Conservation (phyloP, 2,329 filamentous ascomycete species). For the Exophiala spinifera region DNA sequence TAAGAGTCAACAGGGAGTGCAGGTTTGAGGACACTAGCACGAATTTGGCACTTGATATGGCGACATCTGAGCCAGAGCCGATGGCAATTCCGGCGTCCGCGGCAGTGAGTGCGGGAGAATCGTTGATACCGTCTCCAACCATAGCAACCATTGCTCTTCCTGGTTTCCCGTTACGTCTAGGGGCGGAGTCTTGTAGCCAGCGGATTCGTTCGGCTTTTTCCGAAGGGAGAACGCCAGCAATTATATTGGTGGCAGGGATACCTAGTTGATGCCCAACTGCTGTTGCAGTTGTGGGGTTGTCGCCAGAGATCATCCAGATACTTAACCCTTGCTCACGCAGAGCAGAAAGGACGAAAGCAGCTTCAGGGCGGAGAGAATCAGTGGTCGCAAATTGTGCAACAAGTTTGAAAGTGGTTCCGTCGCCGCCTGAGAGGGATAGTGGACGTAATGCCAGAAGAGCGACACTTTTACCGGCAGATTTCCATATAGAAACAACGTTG, state of each 20-base stretch:
- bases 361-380: conserved; percentile 74
- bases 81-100: conserved; percentile 84
- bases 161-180: too few relatives aligned
- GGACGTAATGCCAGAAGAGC: background rate
- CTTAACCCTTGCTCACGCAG: conserved; percentile 61
- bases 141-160: conserved; percentile 47
- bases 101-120: conserved; percentile 88
- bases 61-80: conserved; percentile 26
- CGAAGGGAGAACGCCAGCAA: conserved; percentile 79
- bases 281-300: conserved; percentile 75
- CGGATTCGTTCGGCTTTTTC: conserved; percentile 60
- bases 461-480: conserved; percentile 5
- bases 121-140: conserved; percentile 97
- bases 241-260: conserved; percentile 69
- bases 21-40: conserved; percentile 28
- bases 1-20: conserved; percentile 20
- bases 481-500: conserved; percentile 46
- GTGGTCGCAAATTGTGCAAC: conserved; percentile 60
- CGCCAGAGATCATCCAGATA: conserved; percentile 89
- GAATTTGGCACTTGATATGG: conserved; percentile 25
- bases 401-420: background rate
- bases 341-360: conserved; percentile 59
- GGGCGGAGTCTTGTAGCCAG: conserved; percentile 31
- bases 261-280: conserved; percentile 73
- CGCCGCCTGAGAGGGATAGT: background rate